phyloP scores from a whole-genome alignment of 179 eudicot genomes.

The Spinacia oleracea region DNA sequence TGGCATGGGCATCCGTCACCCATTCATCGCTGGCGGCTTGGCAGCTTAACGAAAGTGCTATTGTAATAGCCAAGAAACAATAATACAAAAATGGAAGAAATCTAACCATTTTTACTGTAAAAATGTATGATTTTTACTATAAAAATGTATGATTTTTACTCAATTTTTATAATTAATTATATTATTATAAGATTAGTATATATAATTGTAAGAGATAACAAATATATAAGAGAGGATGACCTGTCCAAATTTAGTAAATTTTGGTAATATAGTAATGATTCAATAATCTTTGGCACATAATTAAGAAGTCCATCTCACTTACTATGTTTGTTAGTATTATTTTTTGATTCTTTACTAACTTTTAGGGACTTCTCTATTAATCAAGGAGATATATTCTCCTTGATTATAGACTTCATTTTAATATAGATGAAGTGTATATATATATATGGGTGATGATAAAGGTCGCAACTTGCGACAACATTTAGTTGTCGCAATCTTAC shows the following conservation, averaged over 20 bases:
- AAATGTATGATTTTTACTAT: background rate
- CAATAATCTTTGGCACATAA: background rate
- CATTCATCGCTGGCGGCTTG: conserved; percentile 21
- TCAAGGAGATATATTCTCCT: too few relatives aligned
- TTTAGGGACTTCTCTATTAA: too few relatives aligned
- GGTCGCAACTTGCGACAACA: too few relatives aligned
- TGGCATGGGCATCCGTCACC: conserved; percentile 34
- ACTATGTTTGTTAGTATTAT: background rate
- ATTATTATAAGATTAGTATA: background rate
- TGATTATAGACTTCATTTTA: too few relatives aligned
- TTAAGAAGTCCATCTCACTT: background rate
- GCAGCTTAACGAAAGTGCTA: background rate
- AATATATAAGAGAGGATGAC: background rate
- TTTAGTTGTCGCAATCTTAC: too few relatives aligned
- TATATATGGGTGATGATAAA: too few relatives aligned
- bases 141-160: background rate
- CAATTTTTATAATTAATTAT: too few relatives aligned
- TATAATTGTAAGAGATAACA: background rate
- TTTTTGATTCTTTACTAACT: background rate
- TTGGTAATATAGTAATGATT: background rate
- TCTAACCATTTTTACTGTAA: conserved; percentile 11
- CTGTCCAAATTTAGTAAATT: background rate
- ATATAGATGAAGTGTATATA: too few relatives aligned
- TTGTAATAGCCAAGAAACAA: background rate
- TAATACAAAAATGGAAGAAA: background rate